These are phyloP conservation scores for Miscanthus lutarioriparius DNA, from an alignment of 176 grass and related monocot species.

Conservation along the genomic window DNA sequence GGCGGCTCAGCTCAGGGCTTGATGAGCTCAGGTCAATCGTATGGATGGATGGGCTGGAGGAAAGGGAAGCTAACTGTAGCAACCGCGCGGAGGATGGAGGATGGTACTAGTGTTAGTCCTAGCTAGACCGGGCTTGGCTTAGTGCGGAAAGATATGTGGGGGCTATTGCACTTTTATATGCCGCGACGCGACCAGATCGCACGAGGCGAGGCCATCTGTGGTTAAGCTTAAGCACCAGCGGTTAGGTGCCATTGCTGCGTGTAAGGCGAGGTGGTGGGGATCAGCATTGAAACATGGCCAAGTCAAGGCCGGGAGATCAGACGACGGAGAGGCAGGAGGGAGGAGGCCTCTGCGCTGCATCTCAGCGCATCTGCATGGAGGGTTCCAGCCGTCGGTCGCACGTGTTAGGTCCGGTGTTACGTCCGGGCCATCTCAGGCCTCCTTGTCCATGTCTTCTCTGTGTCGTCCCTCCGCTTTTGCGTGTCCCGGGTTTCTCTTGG, in stretches of 20 bases:
- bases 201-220: neutral
- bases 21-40: constrained; percentile 36
- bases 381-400: neutral
- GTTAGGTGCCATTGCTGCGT: constrained; percentile 7
- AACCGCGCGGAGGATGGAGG: neutral
- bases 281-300: neutral
- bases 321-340: neutral
- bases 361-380: neutral
- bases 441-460: no score
- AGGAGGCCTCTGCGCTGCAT: neutral
- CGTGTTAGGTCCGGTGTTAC: constrained; percentile 25
- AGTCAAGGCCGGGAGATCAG: neutral
- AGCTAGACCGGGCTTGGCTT: neutral
- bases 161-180: constrained; percentile 39
- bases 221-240: constrained; percentile 21
- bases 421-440: neutral
- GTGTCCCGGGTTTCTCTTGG: neutral
- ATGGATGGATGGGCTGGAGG: neutral
- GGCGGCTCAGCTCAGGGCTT: neutral
- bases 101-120: neutral
- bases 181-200: neutral
- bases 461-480: neutral
- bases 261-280: neutral
- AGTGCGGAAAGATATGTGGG: constrained; percentile 29
- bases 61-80: neutral